A percentile compares a stretch with the other conserved stretches of the same genome.
Conservation (phyloP, 768 basidiomycete genomes). For the Rhodotorula graminis region DNA sequence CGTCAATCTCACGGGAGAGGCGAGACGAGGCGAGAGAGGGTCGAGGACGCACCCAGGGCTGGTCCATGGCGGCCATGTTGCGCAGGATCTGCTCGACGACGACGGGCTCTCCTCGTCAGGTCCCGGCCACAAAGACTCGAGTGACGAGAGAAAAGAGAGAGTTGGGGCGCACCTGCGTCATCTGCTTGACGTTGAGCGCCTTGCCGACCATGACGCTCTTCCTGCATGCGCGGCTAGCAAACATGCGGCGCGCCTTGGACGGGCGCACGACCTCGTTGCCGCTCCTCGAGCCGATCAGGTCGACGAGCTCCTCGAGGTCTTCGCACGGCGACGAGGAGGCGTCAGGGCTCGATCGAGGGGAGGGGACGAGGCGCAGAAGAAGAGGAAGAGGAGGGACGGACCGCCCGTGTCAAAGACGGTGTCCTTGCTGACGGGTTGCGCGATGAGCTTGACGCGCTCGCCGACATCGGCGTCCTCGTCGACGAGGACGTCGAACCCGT, state of each 20-base stretch:
- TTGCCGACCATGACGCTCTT: constrained; percentile 87
- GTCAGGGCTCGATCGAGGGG: constrained; percentile 7
- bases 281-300: constrained; percentile 73
- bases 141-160: not conserved
- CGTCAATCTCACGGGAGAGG: not conserved
- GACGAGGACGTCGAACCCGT: constrained; percentile 79
- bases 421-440: constrained; percentile 85
- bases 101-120: not conserved
- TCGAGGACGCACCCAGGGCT: constrained; percentile 49
- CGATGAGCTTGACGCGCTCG: constrained; percentile 61
- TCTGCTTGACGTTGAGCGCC: constrained; percentile 68
- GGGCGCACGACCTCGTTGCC: constrained; percentile 80
- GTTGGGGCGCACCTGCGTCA: constrained; percentile 59
- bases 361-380: too few relatives aligned
- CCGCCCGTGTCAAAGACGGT: constrained; percentile 87
- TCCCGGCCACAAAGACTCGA: too few relatives aligned
- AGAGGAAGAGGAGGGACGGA: constrained; percentile 43
- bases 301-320: constrained; percentile 91
- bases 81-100: constrained; percentile 42
- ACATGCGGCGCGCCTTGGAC: constrained; percentile 89
- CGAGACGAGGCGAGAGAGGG: not conserved
- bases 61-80: constrained; percentile 51
- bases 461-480: constrained; percentile 53
- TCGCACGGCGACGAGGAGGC: not conserved
- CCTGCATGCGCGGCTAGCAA: constrained; percentile 90